Evolutionary conservation across 345 rosid genomes (phyloP).

Genomic region (Trapa bicornis): DNA sequence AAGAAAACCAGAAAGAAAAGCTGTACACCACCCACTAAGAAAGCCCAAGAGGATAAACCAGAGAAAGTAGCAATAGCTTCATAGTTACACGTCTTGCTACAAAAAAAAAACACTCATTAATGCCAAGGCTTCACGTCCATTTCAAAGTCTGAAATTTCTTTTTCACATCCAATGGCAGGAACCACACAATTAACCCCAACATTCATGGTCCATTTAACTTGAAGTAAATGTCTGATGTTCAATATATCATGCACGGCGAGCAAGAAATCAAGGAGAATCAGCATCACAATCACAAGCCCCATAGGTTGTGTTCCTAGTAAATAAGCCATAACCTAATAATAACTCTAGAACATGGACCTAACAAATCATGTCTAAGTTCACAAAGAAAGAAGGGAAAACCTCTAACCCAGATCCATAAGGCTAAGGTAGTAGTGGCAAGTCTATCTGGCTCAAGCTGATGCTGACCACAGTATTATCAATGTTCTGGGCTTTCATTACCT

Average conservation of each 20-base stretch:
- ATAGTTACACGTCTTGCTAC: conserved; percentile 26
- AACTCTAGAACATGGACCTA: background rate
- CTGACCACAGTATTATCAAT: background rate
- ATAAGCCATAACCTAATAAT: background rate
- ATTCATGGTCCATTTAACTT: no score
- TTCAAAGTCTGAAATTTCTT: background rate
- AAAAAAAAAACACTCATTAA: conserved; percentile 42
- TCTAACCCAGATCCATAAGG: background rate
- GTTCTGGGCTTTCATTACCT: conserved; percentile 13
- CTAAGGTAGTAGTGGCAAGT: background rate
- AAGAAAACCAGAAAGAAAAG: background rate
- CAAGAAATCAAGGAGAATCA: no score
- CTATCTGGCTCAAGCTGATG: no score
- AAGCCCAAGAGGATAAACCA: conserved; percentile 17
- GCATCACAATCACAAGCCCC: no score
- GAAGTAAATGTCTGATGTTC: no score
- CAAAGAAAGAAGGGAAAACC: background rate
- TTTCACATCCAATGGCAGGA: no score
- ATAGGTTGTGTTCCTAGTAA: no score
- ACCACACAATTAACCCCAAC: no score
- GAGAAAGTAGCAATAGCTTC: conserved; percentile 33
- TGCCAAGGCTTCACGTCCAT: background rate
- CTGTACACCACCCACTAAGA: conserved; percentile 52
- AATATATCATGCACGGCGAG: no score
- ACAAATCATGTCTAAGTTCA: background rate